Conservation (phyloP, 129 eudicot species). For the Apium graveolens region DNA sequence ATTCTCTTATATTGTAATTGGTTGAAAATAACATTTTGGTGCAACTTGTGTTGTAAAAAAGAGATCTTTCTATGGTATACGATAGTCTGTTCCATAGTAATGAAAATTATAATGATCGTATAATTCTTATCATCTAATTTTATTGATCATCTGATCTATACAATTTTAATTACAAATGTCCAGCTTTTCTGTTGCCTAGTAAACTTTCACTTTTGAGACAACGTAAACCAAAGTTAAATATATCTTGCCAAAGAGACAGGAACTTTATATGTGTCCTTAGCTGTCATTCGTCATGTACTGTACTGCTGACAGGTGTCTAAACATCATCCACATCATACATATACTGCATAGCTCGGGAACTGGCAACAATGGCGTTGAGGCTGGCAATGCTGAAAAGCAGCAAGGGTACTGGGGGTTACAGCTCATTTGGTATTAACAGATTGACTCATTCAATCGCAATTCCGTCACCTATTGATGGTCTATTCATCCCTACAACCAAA, state of each 20-base stretch:
- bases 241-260: background rate
- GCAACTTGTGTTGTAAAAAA: background rate
- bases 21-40: background rate
- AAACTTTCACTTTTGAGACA: background rate
- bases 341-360: background rate
- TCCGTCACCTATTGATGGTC: background rate
- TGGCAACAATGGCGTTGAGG: conserved; percentile 24
- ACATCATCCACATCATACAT: background rate
- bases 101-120: background rate
- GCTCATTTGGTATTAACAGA: conserved; percentile 7
- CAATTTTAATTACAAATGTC: too few species aligned
- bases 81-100: background rate
- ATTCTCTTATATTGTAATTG: background rate
- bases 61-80: background rate
- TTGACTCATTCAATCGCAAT: background rate
- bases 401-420: background rate
- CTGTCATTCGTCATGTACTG: background rate
- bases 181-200: background rate
- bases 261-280: background rate
- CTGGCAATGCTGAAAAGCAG: conserved; percentile 17
- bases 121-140: background rate
- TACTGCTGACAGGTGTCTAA: background rate
- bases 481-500: background rate
- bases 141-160: background rate
- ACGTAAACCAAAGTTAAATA: background rate